Base-by-base conservation (phyloP, 2,329 filamentous ascomycete species). In the Metarhizium guizhouense region DNA sequence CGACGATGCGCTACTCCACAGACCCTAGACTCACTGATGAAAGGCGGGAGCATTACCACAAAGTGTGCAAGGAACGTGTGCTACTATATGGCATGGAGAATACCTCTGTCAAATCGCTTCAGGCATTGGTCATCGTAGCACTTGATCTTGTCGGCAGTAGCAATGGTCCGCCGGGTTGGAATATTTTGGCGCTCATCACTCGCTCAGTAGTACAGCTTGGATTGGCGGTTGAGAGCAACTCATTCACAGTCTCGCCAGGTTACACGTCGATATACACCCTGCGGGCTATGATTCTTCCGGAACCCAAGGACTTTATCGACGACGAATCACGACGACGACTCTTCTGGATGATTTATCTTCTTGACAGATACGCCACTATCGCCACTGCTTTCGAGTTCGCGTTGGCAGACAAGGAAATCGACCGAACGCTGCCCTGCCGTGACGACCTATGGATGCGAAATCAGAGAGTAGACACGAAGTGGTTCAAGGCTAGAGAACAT, bases 291-390 rank as follows among this genome's bases (percentile, higher is more conserved):
- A 85, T 93, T 3, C 76, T 96, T 0, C 88, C 90, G 0, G 90
- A 95, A 58, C 82, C 92, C 0, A 85, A 83, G 52, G 88, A 90
- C 58, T 96, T 92, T 70, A 87, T 95, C 55, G 91, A 96, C 67
- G 92, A 96, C 58, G 92, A 96, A 69, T 88, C 88, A 47, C 79
- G 91, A 32, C 81, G 92, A 32, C 79, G 92, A 30, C 75, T 96
- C 1, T 95, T 96, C 69, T 96, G 92, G 92, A 93, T 95, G 85
- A 85, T 95, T 11, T 96, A 95, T 66, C 74, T 96, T 13, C 78
- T 96, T 6, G 92, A 96, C 67, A 81, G 92, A 52, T 96, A 95
- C 66, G 90, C 90, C 1, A 96, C 91, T 0, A 86, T 96, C 55
- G 87, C 90, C 0, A 96, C 92, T 0, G 90, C 92, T 0, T 96